Evolutionary conservation across 2,329 filamentous ascomycete genomes (phyloP).

Genomic region (Alternaria viburni): DNA sequence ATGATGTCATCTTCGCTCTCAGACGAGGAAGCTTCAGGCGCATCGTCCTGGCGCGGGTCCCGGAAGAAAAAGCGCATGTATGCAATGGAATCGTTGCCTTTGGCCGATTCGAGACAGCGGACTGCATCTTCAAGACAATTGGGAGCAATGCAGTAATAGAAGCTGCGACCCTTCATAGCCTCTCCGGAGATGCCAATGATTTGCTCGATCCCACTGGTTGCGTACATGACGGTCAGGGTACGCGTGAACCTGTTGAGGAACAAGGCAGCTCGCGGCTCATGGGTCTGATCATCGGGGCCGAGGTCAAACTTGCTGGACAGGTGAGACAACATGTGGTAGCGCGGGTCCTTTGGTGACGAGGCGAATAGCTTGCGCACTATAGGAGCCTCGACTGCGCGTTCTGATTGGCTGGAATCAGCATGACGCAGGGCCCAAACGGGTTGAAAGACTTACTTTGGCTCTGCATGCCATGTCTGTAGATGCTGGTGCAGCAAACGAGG

Average conservation of each 20-base stretch:
- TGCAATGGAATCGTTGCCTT: conserved; percentile 88
- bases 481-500: conserved; percentile 80
- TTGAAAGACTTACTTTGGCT: conserved; percentile 70
- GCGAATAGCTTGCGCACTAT: conserved; percentile 80
- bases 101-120: conserved; percentile 80
- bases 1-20: conserved; percentile 58
- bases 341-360: conserved; percentile 79
- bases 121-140: conserved; percentile 79
- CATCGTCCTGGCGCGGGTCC: conserved; percentile 67
- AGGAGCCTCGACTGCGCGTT: conserved; percentile 77
- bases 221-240: conserved; percentile 84
- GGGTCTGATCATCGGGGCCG: conserved; percentile 62
- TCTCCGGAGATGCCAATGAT: conserved; percentile 76
- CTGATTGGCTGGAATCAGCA: conserved; percentile 54
- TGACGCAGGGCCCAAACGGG: background rate
- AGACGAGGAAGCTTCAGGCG: conserved; percentile 45
- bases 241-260: conserved; percentile 88
- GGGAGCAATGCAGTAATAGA: conserved; percentile 85
- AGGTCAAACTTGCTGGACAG: conserved; percentile 77
- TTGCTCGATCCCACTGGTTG: conserved; percentile 75
- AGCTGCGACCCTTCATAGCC: conserved; percentile 76
- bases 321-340: conserved; percentile 89
- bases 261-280: conserved; percentile 81
- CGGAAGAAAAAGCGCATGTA: conserved; percentile 87
- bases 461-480: conserved; percentile 72